Base-by-base conservation (phyloP, 495 filamentous ascomycete species). In the Talaromyces trachyspermus region DNA sequence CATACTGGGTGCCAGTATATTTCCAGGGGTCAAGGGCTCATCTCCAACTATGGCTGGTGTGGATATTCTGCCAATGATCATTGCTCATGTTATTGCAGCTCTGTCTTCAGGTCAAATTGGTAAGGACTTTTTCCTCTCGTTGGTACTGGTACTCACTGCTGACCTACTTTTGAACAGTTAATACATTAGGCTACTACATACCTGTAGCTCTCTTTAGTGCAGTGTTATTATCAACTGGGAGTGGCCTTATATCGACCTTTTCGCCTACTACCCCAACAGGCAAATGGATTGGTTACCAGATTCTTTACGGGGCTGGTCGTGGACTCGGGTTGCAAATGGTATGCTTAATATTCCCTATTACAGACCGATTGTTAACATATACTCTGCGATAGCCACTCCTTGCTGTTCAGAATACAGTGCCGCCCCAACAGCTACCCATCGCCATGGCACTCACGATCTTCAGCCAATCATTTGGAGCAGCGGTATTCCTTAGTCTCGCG, bases 261-360 rank as follows among this genome's bases (percentile, higher is more conserved):
- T 53, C 59, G 9, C 57, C 71, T 2, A 60, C 71, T 47, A 78
- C 75, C 0, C 46, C 59, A 2, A 32, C 54, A 1, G 58, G 56
- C 0, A 63, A 52, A 32, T 89, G 86, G 86, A 81, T 88, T 48
- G 83, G 85, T 0, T 86, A 75, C 49, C 84, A 87, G 52, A 65
- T 83, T 46, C 53, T 87, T 18, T 72, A 72, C 44, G 85, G 84
- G 20, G 57, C 68, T 5, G 84, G 83, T 25, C 51, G 84, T 11
- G 80, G 25, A 7, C 11, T 38, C 46, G 44, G n/a, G 14, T 2
- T 48, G 23, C 56, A 57, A 38, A 48, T 51, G 33, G 57, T 54
- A 43, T 20, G 40, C 11, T 18, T 6, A 5, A 7, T 19, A 9
- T 8, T 17, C 33, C 10, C 2, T 17, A 17, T 30, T 30, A 4